Evolutionary conservation across 2,329 filamentous ascomycete genomes (phyloP).

Genomic region (Verticillium tricorpus): DNA sequence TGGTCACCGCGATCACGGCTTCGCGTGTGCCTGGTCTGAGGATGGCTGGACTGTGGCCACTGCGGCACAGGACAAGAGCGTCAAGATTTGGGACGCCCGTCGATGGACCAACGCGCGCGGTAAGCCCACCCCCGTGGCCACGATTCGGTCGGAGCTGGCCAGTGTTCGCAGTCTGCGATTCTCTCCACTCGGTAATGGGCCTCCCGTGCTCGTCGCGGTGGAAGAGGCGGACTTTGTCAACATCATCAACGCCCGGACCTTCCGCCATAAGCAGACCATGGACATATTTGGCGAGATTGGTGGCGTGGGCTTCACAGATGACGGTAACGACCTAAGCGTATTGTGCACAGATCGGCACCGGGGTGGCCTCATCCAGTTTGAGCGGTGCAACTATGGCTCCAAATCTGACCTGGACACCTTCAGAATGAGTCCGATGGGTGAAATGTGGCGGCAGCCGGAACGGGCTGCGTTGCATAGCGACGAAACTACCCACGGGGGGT

Average conservation of each 20-base stretch:
- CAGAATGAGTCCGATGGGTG: neutral
- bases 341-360: conserved; percentile 62
- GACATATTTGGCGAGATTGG: conserved; percentile 74
- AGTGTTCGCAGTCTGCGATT: conserved; percentile 67
- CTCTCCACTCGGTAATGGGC: conserved; percentile 65
- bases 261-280: conserved; percentile 61
- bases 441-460: neutral
- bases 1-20: conserved; percentile 67
- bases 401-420: neutral
- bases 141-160: conserved; percentile 61
- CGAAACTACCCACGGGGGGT: neutral
- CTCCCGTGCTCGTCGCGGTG: conserved; percentile 62
- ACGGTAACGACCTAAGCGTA: conserved; percentile 63
- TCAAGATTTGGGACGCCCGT: conserved; percentile 74
- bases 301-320: conserved; percentile 62
- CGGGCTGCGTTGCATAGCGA: neutral
- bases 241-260: conserved; percentile 64
- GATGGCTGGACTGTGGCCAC: conserved; percentile 74
- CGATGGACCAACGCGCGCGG: conserved; percentile 57
- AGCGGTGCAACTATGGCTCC: conserved; percentile 35
- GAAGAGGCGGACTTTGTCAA: conserved; percentile 73
- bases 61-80: conserved; percentile 67
- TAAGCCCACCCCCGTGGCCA: conserved; percentile 40
- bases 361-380: conserved; percentile 63
- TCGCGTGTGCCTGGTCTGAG: conserved; percentile 75